phyloP scores from a whole-genome alignment of 495 filamentous ascomycete species.

The Aspergillus cristatus region DNA sequence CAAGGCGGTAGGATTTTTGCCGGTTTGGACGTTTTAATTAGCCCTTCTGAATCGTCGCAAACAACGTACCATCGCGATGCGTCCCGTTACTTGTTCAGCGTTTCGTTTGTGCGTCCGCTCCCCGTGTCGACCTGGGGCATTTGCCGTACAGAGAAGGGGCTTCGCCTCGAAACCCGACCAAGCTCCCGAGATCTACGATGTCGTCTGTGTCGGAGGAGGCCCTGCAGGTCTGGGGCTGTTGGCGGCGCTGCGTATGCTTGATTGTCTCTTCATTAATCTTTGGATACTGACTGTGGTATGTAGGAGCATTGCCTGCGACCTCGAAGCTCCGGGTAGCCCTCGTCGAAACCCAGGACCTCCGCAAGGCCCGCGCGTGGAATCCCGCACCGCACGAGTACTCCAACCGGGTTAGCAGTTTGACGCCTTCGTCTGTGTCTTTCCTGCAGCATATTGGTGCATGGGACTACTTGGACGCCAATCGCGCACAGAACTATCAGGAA shows the following conservation, averaged over 20 bases:
- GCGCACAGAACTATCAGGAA: conserved; percentile 80
- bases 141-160: conserved; percentile 14
- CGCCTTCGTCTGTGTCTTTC: conserved; percentile 68
- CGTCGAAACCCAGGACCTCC: conserved; percentile 79
- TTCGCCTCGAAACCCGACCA: conserved; percentile 19
- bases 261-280: conserved; percentile 3
- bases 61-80: conserved; percentile 30
- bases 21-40: too few species aligned
- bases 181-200: conserved; percentile 64
- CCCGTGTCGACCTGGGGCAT: conserved; percentile 28
- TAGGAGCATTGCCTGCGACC: conserved; percentile 62
- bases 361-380: conserved; percentile 52
- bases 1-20: too few species aligned
- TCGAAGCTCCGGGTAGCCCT: conserved; percentile 75
- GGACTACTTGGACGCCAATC: conserved; percentile 55
- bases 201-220: conserved; percentile 94
- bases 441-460: conserved; percentile 76
- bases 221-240: conserved; percentile 86
- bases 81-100: conserved; percentile 20
- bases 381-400: conserved; percentile 66
- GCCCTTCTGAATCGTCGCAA: too few species aligned
- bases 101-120: conserved; percentile 34
- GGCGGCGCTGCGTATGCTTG: conserved; percentile 67
- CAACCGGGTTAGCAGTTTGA: conserved; percentile 90
- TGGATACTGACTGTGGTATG: neutral